Evolutionary conservation across 1,139 yeast species (phyloP).

Genomic region (Diutina scorzettiae): DNA sequence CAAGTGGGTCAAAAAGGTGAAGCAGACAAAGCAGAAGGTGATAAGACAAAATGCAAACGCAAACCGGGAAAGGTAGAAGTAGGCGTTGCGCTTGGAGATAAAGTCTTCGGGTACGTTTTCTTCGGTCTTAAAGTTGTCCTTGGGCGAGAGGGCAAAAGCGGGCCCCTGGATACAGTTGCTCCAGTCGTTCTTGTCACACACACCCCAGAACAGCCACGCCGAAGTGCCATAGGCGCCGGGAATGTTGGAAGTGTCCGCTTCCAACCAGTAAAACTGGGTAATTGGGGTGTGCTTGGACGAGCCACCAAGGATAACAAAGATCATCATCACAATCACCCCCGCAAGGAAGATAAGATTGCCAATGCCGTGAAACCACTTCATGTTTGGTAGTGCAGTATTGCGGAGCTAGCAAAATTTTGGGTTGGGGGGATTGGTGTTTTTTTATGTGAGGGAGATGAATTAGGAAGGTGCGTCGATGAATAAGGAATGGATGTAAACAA

Average conservation of each 20-base stretch:
- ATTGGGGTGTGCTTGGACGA: slow-evolving; percentile 49
- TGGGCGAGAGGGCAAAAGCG: slow-evolving; percentile 62
- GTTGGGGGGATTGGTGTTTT: neutral
- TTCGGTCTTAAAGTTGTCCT: slow-evolving; percentile 49
- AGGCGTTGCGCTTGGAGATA: slow-evolving; percentile 42
- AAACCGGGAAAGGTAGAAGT: slow-evolving; percentile 59
- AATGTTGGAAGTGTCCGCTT: slow-evolving; percentile 53
- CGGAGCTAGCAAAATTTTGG: neutral
- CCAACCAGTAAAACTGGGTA: slow-evolving; percentile 56
- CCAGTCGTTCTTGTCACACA: slow-evolving; percentile 35
- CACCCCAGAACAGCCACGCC: slow-evolving; percentile 82
- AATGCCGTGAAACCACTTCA: slow-evolving; percentile 4
- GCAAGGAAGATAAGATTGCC: slow-evolving; percentile 31
- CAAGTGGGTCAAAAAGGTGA: slow-evolving; percentile 31
- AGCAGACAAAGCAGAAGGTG: slow-evolving; percentile 45
- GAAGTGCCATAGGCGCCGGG: slow-evolving; percentile 40
- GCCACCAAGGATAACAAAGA: slow-evolving; percentile 58
- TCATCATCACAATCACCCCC: slow-evolving; percentile 44
- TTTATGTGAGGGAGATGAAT: too few relatives aligned
- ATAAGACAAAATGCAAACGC: slow-evolving; percentile 55
- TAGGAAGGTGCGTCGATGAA: too few relatives aligned
- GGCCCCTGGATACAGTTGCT: slow-evolving; percentile 34
- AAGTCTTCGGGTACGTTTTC: slow-evolving; percentile 42
- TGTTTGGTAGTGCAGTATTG: neutral
- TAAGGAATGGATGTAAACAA: too few relatives aligned